These are phyloP conservation scores for Cicer judaicum DNA, from an alignment of 306 rosid species.

Conservation along the genomic window DNA sequence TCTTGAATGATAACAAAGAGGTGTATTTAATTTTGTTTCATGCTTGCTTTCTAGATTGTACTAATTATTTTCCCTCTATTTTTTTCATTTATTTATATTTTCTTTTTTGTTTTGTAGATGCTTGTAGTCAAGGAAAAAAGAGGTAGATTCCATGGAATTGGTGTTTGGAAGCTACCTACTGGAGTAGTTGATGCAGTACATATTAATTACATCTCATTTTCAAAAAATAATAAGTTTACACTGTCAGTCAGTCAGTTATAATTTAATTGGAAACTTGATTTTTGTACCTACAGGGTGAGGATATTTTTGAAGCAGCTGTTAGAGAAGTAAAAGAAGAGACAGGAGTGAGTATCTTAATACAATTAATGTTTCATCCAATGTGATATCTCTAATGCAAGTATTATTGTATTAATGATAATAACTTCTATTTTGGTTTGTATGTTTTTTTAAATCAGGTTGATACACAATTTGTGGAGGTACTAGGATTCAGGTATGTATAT, in stretches of 20 bases:
- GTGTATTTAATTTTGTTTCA: constrained; percentile 39
- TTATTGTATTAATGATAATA: constrained; percentile 10
- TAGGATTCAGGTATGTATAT: constrained; percentile 56
- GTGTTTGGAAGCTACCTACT: constrained; percentile 63
- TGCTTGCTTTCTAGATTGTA: not conserved
- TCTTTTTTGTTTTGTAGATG: constrained; percentile 41
- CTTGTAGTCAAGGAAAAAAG: constrained; percentile 63
- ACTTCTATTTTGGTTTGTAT: constrained; percentile 16
- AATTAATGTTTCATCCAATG: constrained; percentile 14
- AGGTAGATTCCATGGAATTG: constrained; percentile 55
- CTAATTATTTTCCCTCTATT: not conserved
- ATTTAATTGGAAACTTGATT: constrained; percentile 29
- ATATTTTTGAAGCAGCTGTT: constrained; percentile 49
- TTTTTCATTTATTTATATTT: not conserved
- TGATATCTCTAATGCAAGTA: constrained; percentile 3
- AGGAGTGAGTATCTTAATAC: constrained; percentile 52
- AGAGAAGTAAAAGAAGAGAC: constrained; percentile 75
- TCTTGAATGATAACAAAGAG: constrained; percentile 60
- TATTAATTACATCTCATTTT: not conserved
- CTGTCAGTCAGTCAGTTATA: too few relatives aligned
- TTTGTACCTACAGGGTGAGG: constrained; percentile 56
- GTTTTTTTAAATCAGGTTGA: constrained; percentile 52
- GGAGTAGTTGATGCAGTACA: constrained; percentile 59
- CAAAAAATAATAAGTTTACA: not conserved
- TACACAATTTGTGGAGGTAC: constrained; percentile 55